Base-by-base conservation (phyloP, 1,284 basidiomycete species). In the Ustilago tritici region DNA sequence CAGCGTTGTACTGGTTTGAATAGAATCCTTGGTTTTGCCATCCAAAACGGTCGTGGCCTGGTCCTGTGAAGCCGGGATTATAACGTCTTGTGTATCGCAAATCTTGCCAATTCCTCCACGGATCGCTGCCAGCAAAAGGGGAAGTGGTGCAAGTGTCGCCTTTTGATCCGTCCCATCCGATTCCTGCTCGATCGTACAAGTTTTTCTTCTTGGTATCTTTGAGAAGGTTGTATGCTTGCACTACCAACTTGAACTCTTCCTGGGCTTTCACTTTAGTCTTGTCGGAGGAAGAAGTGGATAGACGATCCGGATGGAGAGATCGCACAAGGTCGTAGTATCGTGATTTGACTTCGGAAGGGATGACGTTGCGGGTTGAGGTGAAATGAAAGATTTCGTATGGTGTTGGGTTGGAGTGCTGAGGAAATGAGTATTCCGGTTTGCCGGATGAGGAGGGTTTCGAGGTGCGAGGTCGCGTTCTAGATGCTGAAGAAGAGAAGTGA, bases 301-400 rank as follows among this genome's bases (percentile, higher is more conserved):
- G 43, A 4, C 79, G 79, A 56, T 85, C 84, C 0, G 84, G 84
- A 63, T 85, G 84, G 7, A 71, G 72, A 1, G 61, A 31, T 8
- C 76, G 70, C 14, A 85, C 83, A 3, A 85, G 63, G 23, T 85
- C 77, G 69, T 85, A 85, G 69, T 85, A 85, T 0, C 84, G 70
- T n/a, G 65, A 19, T 50, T 85, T 85, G 57, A 85, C 59, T 31
- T 84, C 58, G 0, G 65, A 9, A 0, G 65, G 54, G 0, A 70
- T 55, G 3, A 80, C 79, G 9, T 57, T 19, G 17, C 72, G 64
- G 3, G 19, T 28, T 32, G 67, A 31, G 19, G 43, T 46, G 43
- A 85, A 72, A 56, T 84, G 82, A 65, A 85, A 85, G 40, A 85
- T 81, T 14, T 85, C 81, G 59, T 82, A 85, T 3, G 84, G 84